phyloP scores from a whole-genome alignment of 345 rosid genomes.

The Citrus sp. region DNA sequence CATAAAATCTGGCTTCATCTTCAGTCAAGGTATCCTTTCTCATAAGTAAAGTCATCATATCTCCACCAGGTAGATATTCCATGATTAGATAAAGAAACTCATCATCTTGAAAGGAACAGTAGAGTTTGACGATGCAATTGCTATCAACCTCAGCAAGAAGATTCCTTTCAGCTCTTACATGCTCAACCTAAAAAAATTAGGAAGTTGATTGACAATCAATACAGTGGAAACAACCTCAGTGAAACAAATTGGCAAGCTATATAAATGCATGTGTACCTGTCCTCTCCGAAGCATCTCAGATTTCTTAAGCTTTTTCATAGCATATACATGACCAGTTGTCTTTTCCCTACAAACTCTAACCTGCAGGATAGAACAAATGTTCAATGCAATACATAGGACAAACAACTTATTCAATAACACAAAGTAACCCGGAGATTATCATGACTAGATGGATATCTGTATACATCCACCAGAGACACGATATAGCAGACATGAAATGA shows the following conservation, averaged over 20 bases:
- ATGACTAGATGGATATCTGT: neutral
- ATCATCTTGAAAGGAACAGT: conserved; percentile 92
- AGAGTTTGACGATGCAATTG: conserved; percentile 90
- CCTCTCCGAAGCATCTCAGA: conserved; percentile 99
- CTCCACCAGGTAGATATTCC: conserved; percentile 98
- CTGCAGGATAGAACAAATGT: conserved; percentile 40
- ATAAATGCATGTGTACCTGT: conserved; percentile 50
- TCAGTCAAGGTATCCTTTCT: conserved; percentile 91
- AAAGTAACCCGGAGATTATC: neutral
- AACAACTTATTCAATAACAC: neutral
- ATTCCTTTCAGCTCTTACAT: conserved; percentile 93
- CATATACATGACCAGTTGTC: conserved; percentile 84
- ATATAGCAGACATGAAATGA: neutral
- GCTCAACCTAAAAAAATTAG: conserved; percentile 62
- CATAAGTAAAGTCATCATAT: conserved; percentile 97
- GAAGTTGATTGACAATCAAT: conserved; percentile 12
- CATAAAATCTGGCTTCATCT: conserved; percentile 84
- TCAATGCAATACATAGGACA: neutral
- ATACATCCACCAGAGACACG: neutral
- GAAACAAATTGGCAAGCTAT: conserved; percentile 7
- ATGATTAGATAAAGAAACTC: conserved; percentile 86
- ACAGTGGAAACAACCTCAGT: conserved; percentile 8
- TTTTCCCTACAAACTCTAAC: conserved; percentile 91
- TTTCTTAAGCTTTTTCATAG: conserved; percentile 91
- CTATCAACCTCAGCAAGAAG: conserved; percentile 97